These are phyloP conservation scores for Dendrothele bispora DNA, from an alignment of 768 basidiomycete species.

Conservation along the genomic window DNA sequence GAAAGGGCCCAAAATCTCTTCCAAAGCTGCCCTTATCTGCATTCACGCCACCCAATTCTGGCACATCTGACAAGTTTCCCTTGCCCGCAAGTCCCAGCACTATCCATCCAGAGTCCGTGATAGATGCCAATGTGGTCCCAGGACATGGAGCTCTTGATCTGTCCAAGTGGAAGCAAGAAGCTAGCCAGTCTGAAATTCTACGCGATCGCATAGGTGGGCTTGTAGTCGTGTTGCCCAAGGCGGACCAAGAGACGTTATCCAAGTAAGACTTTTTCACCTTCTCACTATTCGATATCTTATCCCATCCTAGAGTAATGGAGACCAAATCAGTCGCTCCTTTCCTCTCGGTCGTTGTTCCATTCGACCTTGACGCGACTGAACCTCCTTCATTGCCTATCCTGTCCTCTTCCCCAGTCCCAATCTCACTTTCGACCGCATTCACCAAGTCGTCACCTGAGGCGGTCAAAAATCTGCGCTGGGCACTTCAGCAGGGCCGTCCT, in stretches of 20 bases:
- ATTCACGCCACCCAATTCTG: constrained; percentile 67
- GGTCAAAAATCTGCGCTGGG: constrained; percentile 62
- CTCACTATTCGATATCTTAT: neutral
- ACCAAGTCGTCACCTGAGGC: constrained; percentile 45
- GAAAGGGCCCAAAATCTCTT: constrained; percentile 62
- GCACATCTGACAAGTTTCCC: constrained; percentile 66
- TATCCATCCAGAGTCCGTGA: constrained; percentile 58
- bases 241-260: constrained; percentile 43
- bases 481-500: constrained; percentile 57
- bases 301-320: neutral
- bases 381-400: constrained; percentile 37
- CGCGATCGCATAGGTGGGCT: constrained; percentile 49
- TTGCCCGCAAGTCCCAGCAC: constrained; percentile 67
- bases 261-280: constrained; percentile 39
- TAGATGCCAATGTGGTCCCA: constrained; percentile 68
- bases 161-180: constrained; percentile 52
- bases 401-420: constrained; percentile 39
- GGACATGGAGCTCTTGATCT: constrained; percentile 39
- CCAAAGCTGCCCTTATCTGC: constrained; percentile 76
- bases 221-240: constrained; percentile 51
- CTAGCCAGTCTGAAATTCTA: constrained; percentile 44
- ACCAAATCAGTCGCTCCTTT: constrained; percentile 33
- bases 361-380: constrained; percentile 48
- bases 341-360: constrained; percentile 61
- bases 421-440: constrained; percentile 61